Base-by-base conservation (phyloP, 2,329 filamentous ascomycete species). In the Talaromyces amestolkiae region DNA sequence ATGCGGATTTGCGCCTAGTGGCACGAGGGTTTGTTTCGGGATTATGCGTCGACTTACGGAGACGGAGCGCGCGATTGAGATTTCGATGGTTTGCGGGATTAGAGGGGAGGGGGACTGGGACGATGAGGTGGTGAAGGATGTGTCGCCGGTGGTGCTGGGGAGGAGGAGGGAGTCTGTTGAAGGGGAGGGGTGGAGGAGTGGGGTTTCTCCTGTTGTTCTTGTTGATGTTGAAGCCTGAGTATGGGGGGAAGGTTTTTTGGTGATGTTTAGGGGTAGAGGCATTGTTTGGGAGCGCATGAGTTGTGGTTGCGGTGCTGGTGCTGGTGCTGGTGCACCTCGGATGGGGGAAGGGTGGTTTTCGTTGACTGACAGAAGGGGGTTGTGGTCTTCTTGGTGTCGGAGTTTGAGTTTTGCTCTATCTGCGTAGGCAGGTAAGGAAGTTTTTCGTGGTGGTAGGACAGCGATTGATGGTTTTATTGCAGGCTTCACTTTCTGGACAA, bases 21-120 rank as follows among this genome's bases (percentile, higher is more conserved):
- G 77, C 7, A 80, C 75, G 7, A 80, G 68, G n/a, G 77, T 67
- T 62, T 79, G 76, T 47, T 71, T 74, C 35, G 71, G 76, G 9
- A 73, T 73, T 49, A 49, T 56, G 2, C 65, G 45, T 37, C 70
- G 71, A 0, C 74, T 74, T 0, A 80, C 73, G 9, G 77, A 79
- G 9, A 80, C 69, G 5, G 78, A 79, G 33, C 77, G 71, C 3
- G 78, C 78, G 41, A 76, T 72, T 3, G 78, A 79, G 37, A 80
- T 71, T 65, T 79, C 75, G 41, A 78, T 70, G n/a, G 60, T 60
- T 54, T 62, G 60, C 33, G 51, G 27, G 13, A 33, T 43, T 5
- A 66, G 66, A 0, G 66, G 68, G 41, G 67, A 56, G 3, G 53
- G 51, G 33, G 53, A 22, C 15, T 66, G 56, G 24, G 56, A 59